Evolutionary conservation across 805 yeast species (phyloP).

Genomic region (Lipomyces kockii): DNA sequence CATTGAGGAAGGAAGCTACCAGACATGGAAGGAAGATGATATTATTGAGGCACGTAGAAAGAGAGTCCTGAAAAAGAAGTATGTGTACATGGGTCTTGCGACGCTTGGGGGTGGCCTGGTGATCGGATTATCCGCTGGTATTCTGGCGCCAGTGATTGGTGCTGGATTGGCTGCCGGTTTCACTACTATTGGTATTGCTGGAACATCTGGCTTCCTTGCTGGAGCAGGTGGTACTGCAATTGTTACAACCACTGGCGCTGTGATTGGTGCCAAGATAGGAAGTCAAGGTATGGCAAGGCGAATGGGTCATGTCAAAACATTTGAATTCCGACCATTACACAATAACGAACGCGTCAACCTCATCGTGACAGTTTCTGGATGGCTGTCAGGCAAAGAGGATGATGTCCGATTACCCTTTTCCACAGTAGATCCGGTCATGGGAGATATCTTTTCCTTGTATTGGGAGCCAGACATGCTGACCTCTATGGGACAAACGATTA

Average conservation of each 20-base stretch:
- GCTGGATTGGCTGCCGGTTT: constrained; percentile 98
- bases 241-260: constrained; percentile 89
- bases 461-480: constrained; percentile 99
- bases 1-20: constrained; percentile 79
- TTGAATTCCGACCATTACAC: constrained; percentile 90
- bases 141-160: constrained; percentile 96
- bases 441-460: constrained; percentile 84
- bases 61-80: constrained; percentile 64
- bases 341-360: constrained; percentile 86
- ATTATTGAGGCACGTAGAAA: constrained; percentile 74
- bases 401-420: constrained; percentile 96
- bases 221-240: constrained; percentile 97
- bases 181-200: constrained; percentile 90
- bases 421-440: constrained; percentile 97
- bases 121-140: constrained; percentile 91
- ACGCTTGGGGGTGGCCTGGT: constrained; percentile 95
- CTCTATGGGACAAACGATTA: constrained; percentile 95
- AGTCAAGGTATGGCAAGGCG: constrained; percentile 80
- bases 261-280: constrained; percentile 90
- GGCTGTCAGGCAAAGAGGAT: constrained; percentile 96
- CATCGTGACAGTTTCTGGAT: constrained; percentile 89
- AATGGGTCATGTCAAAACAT: constrained; percentile 89
- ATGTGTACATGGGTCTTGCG: constrained; percentile 90
- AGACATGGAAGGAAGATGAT: constrained; percentile 68
- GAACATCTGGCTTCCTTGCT: constrained; percentile 91